These are phyloP conservation scores for Corynascus novoguineensis DNA, from an alignment of 495 filamentous ascomycete genomes.

Conservation along the genomic window DNA sequence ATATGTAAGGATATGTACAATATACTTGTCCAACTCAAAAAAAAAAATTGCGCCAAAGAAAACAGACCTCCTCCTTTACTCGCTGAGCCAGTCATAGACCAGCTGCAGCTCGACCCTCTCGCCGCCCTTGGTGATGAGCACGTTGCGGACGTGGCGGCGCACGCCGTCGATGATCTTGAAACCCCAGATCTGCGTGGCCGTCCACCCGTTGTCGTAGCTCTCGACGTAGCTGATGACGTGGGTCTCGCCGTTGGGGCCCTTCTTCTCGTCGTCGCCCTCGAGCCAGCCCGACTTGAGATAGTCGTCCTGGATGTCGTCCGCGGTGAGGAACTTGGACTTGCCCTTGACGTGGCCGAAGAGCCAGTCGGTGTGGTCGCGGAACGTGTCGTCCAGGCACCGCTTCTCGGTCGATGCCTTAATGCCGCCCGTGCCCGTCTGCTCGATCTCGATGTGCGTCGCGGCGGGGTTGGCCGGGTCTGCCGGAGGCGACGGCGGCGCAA, in stretches of 20 bases:
- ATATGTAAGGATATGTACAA: neutral
- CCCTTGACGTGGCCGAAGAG: constrained; percentile 73
- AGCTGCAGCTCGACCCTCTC: constrained; percentile 59
- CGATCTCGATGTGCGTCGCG: constrained; percentile 71
- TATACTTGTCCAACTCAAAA: neutral
- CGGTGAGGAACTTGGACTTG: constrained; percentile 48
- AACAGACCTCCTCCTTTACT: neutral
- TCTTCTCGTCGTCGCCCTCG: constrained; percentile 44
- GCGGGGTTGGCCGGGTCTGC: constrained; percentile 32
- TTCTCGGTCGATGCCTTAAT: constrained; percentile 66
- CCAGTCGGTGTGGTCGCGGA: constrained; percentile 68
- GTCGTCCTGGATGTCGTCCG: constrained; percentile 35
- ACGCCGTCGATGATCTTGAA: constrained; percentile 48
- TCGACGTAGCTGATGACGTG: constrained; percentile 51
- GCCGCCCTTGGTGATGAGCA: constrained; percentile 59
- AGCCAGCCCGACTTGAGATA: constrained; percentile 50
- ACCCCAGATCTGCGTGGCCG: constrained; percentile 52
- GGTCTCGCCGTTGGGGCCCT: constrained; percentile 44
- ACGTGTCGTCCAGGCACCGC: constrained; percentile 64
- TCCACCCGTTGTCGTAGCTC: constrained; percentile 54
- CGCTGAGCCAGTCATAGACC: constrained; percentile 60
- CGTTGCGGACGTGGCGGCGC: constrained; percentile 62
- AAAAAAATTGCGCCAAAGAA: neutral
- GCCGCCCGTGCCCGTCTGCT: constrained; percentile 70
- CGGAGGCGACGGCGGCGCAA: constrained; percentile 38